A percentile compares a stretch with the other conserved stretches of the same genome.
Evolutionary conservation across 371 early-diverging fungal genomes (phyloP).

Genomic region (Mortierella sp.): DNA sequence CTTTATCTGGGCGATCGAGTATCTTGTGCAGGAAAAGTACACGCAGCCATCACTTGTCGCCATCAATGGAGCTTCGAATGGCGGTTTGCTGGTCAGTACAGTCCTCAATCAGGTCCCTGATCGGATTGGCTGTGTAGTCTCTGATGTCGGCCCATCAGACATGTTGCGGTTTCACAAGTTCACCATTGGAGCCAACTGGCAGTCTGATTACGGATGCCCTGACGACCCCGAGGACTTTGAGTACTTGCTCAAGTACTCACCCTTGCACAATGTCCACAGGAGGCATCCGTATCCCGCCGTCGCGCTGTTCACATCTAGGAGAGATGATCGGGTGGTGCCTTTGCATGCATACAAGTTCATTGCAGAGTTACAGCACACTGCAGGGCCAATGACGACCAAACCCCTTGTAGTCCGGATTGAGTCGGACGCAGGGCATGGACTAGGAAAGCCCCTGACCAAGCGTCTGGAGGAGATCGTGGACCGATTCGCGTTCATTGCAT

Average conservation of each 20-base stretch:
- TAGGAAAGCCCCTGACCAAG: constrained; percentile 71
- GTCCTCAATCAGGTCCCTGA: constrained; percentile 60
- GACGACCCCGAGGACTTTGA: constrained; percentile 58
- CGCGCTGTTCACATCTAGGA: constrained; percentile 57
- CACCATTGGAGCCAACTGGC: constrained; percentile 68
- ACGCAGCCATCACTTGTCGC: constrained; percentile 58
- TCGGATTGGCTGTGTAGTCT: constrained; percentile 60
- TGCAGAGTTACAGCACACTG: constrained; percentile 68
- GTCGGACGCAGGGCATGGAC: constrained; percentile 76
- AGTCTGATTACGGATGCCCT: constrained; percentile 64
- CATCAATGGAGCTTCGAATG: constrained; percentile 82
- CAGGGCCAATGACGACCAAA: constrained; percentile 54
- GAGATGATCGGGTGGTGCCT: constrained; percentile 64
- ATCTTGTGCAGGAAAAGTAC: constrained; percentile 55
- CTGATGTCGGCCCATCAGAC: constrained; percentile 65
- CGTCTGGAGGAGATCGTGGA: constrained; percentile 67
- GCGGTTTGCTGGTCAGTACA: constrained; percentile 67
- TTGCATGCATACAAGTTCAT: constrained; percentile 70
- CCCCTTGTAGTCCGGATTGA: constrained; percentile 71
- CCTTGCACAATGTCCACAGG: constrained; percentile 68
- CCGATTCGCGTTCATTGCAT: constrained; percentile 58
- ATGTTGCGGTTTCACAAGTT: constrained; percentile 71
- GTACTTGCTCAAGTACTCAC: constrained; percentile 64
- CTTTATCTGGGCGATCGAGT: constrained; percentile 60
- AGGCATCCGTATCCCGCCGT: constrained; percentile 58